A percentile compares a stretch with the other conserved stretches of the same genome.
phyloP scores from a whole-genome alignment of 192 early-diverging fungal genomes.

The Backusella morwellensis region DNA sequence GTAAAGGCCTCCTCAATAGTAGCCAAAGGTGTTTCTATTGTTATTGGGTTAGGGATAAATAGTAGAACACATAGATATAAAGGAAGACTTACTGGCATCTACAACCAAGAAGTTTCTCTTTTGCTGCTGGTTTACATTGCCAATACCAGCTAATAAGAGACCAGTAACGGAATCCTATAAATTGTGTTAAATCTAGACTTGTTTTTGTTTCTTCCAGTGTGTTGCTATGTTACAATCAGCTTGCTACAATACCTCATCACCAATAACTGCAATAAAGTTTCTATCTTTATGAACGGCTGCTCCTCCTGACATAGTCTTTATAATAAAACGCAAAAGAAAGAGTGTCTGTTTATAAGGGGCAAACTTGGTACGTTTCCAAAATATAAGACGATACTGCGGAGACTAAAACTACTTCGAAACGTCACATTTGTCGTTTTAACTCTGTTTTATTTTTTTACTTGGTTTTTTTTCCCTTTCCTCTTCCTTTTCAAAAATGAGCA shows the following conservation, averaged over 20 bases:
- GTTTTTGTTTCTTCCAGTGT: too few species aligned
- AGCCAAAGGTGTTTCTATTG: conserved; percentile 66
- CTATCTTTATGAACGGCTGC: conserved; percentile 48
- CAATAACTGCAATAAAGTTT: conserved; percentile 62
- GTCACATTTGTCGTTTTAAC: background rate
- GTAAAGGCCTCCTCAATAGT: conserved; percentile 79
- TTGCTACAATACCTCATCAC: conserved; percentile 55
- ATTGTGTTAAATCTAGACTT: background rate
- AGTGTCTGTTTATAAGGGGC: background rate
- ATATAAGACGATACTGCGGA: background rate
- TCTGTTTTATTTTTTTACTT: background rate
- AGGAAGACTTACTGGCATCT: conserved; percentile 73
- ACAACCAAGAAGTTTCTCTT: conserved; percentile 96
- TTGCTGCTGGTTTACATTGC: conserved; percentile 91
- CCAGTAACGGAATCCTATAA: conserved; percentile 87
- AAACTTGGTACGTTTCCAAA: background rate
- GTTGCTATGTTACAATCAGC: background rate
- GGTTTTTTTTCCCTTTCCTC: background rate
- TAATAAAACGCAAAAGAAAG: background rate
- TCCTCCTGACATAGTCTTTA: conserved; percentile 24
- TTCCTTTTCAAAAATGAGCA: background rate
- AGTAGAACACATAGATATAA: background rate
- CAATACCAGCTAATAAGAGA: conserved; percentile 95
- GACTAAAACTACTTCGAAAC: background rate
- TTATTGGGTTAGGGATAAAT: background rate